These are phyloP conservation scores for Abrus precatorius DNA, from an alignment of 306 rosid species.

Conservation along the genomic window DNA sequence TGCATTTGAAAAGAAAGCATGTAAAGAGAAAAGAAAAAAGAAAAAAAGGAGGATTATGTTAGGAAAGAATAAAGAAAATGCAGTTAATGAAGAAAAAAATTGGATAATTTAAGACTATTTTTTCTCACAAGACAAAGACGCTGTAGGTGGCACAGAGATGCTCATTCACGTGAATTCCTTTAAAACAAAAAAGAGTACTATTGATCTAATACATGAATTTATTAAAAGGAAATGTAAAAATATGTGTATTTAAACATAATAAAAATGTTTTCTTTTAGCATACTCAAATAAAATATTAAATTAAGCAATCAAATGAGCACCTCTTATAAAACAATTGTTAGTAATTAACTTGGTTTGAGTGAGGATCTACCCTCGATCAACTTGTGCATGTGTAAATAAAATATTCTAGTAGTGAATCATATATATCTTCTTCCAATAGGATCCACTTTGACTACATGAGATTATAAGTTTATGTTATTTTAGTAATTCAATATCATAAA, in stretches of 20 bases:
- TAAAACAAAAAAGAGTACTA: neutral
- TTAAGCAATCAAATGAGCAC: too few species aligned
- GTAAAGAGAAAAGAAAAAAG: neutral
- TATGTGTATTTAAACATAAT: neutral
- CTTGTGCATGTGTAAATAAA: too few species aligned
- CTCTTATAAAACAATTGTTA: too few species aligned
- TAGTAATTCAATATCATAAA: too few species aligned
- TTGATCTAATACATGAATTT: neutral
- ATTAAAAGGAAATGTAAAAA: neutral
- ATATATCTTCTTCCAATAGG: too few species aligned
- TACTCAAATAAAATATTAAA: too few species aligned
- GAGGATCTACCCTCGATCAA: too few species aligned
- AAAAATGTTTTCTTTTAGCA: neutral
- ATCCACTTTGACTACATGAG: too few species aligned
- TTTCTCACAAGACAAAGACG: slow-evolving; percentile 32
- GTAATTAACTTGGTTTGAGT: too few species aligned
- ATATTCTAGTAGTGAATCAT: too few species aligned
- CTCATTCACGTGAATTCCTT: slow-evolving; percentile 46
- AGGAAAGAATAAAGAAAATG: neutral
- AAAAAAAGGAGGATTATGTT: neutral
- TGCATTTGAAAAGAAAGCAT: neutral
- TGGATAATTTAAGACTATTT: neutral
- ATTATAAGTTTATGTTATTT: too few species aligned
- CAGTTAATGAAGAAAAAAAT: neutral
- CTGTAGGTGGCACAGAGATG: slow-evolving; percentile 39